A percentile compares a stretch with the other conserved stretches of the same genome.
Conservation (phyloP, 192 early-diverging fungal species). For the Coemansia sp. region DNA sequence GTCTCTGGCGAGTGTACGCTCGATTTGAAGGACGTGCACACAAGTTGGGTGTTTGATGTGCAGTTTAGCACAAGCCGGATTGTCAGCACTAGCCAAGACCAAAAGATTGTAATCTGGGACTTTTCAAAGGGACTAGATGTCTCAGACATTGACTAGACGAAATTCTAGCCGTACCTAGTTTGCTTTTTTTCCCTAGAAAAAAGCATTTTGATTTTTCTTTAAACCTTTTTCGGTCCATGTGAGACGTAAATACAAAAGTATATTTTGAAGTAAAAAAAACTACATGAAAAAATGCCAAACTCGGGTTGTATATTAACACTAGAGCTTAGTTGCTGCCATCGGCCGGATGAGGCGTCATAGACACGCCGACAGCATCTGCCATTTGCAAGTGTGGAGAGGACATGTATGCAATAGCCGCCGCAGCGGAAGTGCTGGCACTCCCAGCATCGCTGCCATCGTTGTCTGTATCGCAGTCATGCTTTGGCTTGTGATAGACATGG, state of each 20-base stretch:
- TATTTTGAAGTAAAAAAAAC: neutral
- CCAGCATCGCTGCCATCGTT: conserved; percentile 6
- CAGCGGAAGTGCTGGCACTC: neutral
- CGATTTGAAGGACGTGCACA: conserved; percentile 72
- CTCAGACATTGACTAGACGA: conserved; percentile 23
- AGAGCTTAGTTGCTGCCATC: neutral
- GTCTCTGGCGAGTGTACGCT: conserved; percentile 71
- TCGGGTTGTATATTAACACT: neutral
- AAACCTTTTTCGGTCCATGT: neutral
- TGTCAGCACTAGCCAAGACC: conserved; percentile 71
- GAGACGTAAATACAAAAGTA: neutral
- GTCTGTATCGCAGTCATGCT: conserved; percentile 35
- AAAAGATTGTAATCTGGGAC: conserved; percentile 57
- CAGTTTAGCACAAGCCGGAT: conserved; percentile 81
- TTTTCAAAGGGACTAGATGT: conserved; percentile 53
- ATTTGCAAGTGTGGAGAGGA: neutral
- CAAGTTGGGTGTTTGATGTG: conserved; percentile 97
- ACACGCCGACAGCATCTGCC: neutral
- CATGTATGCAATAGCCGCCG: neutral
- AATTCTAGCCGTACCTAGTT: neutral
- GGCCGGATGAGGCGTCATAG: neutral
- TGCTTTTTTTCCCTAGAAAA: too few species aligned
- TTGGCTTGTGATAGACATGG: conserved; percentile 76
- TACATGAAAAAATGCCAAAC: neutral
- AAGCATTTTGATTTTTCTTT: too few species aligned